phyloP scores from a whole-genome alignment of 331 rosid species.

The Dryas integrifolia region DNA sequence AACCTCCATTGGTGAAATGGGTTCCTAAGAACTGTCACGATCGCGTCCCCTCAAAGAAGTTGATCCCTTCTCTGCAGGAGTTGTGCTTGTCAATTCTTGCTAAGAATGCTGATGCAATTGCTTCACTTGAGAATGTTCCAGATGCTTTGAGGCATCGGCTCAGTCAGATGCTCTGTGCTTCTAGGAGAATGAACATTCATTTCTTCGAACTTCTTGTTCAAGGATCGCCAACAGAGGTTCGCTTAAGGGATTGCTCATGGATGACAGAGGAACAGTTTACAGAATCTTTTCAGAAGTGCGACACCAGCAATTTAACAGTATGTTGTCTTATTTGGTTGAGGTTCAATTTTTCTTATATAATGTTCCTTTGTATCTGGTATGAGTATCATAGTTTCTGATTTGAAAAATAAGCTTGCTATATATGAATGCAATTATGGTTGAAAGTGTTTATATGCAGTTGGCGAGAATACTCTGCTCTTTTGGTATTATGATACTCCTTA shows the following conservation, averaged over 20 bases:
- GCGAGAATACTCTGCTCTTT: background rate
- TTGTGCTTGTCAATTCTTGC: slow-evolving; percentile 50
- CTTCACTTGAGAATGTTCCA: slow-evolving; percentile 61
- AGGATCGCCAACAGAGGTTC: slow-evolving; percentile 68
- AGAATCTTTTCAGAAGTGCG: slow-evolving; percentile 42
- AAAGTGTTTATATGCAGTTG: background rate
- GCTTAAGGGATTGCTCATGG: slow-evolving; percentile 82
- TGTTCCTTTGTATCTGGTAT: background rate
- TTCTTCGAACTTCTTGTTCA: slow-evolving; percentile 49
- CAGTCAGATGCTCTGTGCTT: slow-evolving; percentile 61
- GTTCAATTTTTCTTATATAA: background rate
- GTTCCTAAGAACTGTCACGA: slow-evolving; percentile 29
- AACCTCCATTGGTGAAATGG: slow-evolving; percentile 36
- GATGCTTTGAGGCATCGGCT: slow-evolving; percentile 60
- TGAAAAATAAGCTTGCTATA: background rate
- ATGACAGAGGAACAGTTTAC: slow-evolving; percentile 63
- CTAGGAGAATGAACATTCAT: slow-evolving; percentile 49
- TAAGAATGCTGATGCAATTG: slow-evolving; percentile 55
- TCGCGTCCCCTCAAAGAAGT: slow-evolving; percentile 5
- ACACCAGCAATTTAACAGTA: slow-evolving; percentile 56
- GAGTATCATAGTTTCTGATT: background rate
- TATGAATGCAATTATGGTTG: background rate
- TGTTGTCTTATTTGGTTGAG: slow-evolving; percentile 14
- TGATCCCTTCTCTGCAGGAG: slow-evolving; percentile 60
- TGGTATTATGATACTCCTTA: background rate